These are phyloP conservation scores for Chrysoporthe deuterocubensis DNA, from an alignment of 2,329 filamentous ascomycete genomes.

Conservation along the genomic window DNA sequence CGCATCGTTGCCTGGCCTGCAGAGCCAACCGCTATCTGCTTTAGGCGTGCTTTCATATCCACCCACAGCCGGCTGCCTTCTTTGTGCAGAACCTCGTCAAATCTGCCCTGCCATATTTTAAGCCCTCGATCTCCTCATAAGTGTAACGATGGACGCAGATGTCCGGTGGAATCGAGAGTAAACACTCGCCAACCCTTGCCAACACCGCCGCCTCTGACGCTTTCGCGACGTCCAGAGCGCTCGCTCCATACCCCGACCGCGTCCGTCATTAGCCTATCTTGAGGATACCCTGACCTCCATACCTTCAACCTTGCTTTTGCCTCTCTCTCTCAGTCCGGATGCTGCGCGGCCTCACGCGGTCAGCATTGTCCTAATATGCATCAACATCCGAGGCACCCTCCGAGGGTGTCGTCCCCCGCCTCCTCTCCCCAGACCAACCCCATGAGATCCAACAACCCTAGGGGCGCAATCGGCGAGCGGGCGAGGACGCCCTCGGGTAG, in stretches of 20 bases:
- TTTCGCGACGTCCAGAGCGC: constrained; percentile 8
- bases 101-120: constrained; percentile 21
- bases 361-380: constrained; percentile 66
- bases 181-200: constrained; percentile 9
- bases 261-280: neutral
- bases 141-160: constrained; percentile 43
- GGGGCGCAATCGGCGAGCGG: constrained; percentile 58
- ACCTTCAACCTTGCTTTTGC: neutral
- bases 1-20: constrained; percentile 24
- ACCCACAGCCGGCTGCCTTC: constrained; percentile 24
- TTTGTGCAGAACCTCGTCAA: constrained; percentile 16
- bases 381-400: constrained; percentile 80
- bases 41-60: constrained; percentile 20
- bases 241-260: neutral
- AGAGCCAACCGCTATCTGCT: constrained; percentile 20
- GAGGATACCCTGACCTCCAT: neutral
- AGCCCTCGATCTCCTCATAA: constrained; percentile 14
- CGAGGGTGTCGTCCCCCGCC: constrained; percentile 73
- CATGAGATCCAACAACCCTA: constrained; percentile 72
- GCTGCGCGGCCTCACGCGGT: constrained; percentile 15
- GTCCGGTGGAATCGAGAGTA: constrained; percentile 40
- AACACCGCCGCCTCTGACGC: constrained; percentile 13
- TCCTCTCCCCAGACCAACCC: constrained; percentile 74
- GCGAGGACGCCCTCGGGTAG: constrained; percentile 44
- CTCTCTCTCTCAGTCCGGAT: constrained; percentile 28